Evolutionary conservation across 2,329 filamentous ascomycete genomes (phyloP).

Genomic region (Trichoderma atrobrunneum): DNA sequence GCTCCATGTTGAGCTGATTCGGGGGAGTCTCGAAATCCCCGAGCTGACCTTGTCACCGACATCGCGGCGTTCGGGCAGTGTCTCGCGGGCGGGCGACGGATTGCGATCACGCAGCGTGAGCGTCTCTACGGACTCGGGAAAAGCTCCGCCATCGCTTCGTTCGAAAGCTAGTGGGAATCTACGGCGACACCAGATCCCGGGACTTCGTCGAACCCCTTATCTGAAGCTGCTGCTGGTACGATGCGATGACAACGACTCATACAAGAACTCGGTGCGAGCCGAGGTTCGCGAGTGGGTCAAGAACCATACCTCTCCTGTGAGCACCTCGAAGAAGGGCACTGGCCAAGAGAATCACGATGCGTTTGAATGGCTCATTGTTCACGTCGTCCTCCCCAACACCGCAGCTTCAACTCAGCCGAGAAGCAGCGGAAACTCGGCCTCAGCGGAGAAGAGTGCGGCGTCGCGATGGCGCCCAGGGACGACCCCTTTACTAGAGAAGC

Average conservation of each 20-base stretch:
- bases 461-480: constrained; percentile 78
- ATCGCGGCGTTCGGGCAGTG: constrained; percentile 33
- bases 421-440: constrained; percentile 53
- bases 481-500: constrained; percentile 82
- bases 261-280: constrained; percentile 76
- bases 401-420: constrained; percentile 75
- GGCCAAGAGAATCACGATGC: constrained; percentile 92
- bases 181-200: constrained; percentile 91
- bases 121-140: constrained; percentile 36
- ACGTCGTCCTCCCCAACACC: constrained; percentile 87
- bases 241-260: constrained; percentile 93
- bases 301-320: constrained; percentile 60
- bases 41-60: constrained; percentile 32
- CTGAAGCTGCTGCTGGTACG: constrained; percentile 84
- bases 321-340: constrained; percentile 53
- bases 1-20: constrained; percentile 84
- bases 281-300: constrained; percentile 91
- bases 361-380: constrained; percentile 91
- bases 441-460: constrained; percentile 63
- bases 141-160: constrained; percentile 29
- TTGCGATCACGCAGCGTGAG: constrained; percentile 54
- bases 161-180: constrained; percentile 34
- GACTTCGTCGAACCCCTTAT: constrained; percentile 87
- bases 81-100: constrained; percentile 53
- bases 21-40: constrained; percentile 51